Evolutionary conservation across 2,329 filamentous ascomycete genomes (phyloP).

Genomic region (Pseudophaeomoniella oleicola): DNA sequence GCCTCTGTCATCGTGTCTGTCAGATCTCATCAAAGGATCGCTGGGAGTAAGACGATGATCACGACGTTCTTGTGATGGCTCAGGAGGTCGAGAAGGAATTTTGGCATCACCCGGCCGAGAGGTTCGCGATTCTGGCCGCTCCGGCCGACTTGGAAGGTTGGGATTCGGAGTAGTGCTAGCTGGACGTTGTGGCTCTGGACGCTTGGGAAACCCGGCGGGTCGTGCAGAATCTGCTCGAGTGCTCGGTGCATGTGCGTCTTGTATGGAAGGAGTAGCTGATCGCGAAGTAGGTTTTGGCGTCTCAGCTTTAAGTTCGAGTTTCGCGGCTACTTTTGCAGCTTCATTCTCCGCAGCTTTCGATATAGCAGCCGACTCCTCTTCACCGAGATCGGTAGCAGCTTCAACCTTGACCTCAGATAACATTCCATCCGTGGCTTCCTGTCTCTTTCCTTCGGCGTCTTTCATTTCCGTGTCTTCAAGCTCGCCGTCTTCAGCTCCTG

Average conservation of each 20-base stretch:
- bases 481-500: slow-evolving; percentile 29
- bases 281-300: slow-evolving; percentile 3
- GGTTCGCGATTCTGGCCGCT: slow-evolving; percentile 15
- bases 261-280: slow-evolving; percentile 1
- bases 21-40: slow-evolving; percentile 20
- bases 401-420: slow-evolving; percentile 5
- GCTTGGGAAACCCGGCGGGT: slow-evolving; percentile 19
- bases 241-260: neutral
- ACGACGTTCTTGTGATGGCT: slow-evolving; percentile 22
- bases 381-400: slow-evolving; percentile 6
- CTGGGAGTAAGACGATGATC: slow-evolving; percentile 19
- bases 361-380: slow-evolving; percentile 5
- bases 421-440: slow-evolving; percentile 4
- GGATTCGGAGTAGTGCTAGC: slow-evolving; percentile 18
- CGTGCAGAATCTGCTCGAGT: slow-evolving; percentile 4
- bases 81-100: slow-evolving; percentile 21
- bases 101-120: slow-evolving; percentile 21
- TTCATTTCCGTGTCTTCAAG: slow-evolving; percentile 30
- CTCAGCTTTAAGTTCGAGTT: neutral
- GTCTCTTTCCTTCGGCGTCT: slow-evolving; percentile 13
- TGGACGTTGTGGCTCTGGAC: slow-evolving; percentile 18
- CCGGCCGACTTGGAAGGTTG: slow-evolving; percentile 20
- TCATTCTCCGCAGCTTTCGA: slow-evolving; percentile 3
- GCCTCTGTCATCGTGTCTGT: slow-evolving; percentile 21
- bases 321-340: slow-evolving; percentile 5